These are phyloP conservation scores for Athelia psychrophila DNA, from an alignment of 1,284 basidiomycete species.

Conservation along the genomic window DNA sequence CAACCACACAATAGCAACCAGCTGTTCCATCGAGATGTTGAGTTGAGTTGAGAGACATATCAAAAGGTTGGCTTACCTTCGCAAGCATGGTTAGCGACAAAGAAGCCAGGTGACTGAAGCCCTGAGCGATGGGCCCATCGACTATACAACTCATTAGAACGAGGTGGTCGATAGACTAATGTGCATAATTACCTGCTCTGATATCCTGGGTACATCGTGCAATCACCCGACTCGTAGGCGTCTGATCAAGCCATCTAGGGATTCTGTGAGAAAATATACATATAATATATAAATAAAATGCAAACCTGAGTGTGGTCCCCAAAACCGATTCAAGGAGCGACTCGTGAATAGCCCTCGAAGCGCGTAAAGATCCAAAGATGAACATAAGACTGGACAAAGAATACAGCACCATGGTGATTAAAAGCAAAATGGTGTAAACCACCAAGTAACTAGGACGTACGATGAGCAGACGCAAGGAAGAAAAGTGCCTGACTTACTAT, in stretches of 20 bases:
- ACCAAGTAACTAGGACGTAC: constrained; percentile 23
- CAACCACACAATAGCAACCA: constrained; percentile 38
- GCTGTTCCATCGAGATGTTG: too few species aligned
- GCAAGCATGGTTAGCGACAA: constrained; percentile 24
- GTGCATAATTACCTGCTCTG: neutral
- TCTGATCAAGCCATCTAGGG: constrained; percentile 47
- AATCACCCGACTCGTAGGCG: constrained; percentile 47
- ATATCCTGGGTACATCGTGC: constrained; percentile 50
- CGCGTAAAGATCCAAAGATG: constrained; percentile 42
- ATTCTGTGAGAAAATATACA: neutral
- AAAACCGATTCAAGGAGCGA: neutral
- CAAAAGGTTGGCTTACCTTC: too few species aligned
- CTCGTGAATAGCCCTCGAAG: constrained; percentile 27
- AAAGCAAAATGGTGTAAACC: constrained; percentile 27
- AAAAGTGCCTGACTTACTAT: constrained; percentile 21
- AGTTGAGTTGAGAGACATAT: too few species aligned
- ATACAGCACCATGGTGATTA: constrained; percentile 32
- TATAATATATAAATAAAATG: neutral
- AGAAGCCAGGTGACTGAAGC: constrained; percentile 26
- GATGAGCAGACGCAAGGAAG: too few species aligned
- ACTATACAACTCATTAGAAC: constrained; percentile 16
- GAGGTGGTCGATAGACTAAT: neutral
- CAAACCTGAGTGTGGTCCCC: neutral
- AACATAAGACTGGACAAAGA: constrained; percentile 15
- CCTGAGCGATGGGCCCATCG: constrained; percentile 26